Conservation (phyloP, 352 stramenopile species). For the Pythium dissimile region DNA sequence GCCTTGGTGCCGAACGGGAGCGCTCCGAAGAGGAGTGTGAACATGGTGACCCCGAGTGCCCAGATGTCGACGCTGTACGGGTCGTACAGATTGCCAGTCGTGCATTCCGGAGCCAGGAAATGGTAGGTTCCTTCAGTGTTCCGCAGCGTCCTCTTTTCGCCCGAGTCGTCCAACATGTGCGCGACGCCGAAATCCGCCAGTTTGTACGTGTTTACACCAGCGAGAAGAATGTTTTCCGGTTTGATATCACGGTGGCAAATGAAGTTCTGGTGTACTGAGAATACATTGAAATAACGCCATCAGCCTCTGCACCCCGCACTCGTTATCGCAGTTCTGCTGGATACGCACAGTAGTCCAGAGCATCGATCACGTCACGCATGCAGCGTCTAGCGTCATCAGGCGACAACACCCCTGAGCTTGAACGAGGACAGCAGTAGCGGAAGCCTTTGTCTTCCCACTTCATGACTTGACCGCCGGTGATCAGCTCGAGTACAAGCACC, state of each 20-base stretch:
- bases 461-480: conserved; percentile 81
- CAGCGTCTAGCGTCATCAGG: conserved; percentile 50
- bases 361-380: conserved; percentile 70
- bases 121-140: conserved; percentile 87
- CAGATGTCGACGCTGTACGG: conserved; percentile 81
- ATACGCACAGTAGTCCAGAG: conserved; percentile 68
- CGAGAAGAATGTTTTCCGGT: conserved; percentile 81
- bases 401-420: conserved; percentile 25
- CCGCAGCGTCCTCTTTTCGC: conserved; percentile 41
- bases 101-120: conserved; percentile 82
- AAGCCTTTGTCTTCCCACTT: conserved; percentile 76
- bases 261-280: conserved; percentile 61
- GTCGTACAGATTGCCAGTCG: conserved; percentile 68
- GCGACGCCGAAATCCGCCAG: conserved; percentile 66
- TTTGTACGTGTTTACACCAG: conserved; percentile 56
- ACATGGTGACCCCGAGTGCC: conserved; percentile 81
- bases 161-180: conserved; percentile 82
- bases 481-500: conserved; percentile 80
- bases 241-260: conserved; percentile 90
- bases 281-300: not conserved
- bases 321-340: not conserved
- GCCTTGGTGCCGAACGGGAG: conserved; percentile 69
- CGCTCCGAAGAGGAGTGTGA: conserved; percentile 53
- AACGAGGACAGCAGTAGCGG: conserved; percentile 40
- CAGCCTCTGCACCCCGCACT: not conserved